These are phyloP conservation scores for Calonectria hongkongensis DNA, from an alignment of 2,329 filamentous ascomycete species.

Conservation along the genomic window DNA sequence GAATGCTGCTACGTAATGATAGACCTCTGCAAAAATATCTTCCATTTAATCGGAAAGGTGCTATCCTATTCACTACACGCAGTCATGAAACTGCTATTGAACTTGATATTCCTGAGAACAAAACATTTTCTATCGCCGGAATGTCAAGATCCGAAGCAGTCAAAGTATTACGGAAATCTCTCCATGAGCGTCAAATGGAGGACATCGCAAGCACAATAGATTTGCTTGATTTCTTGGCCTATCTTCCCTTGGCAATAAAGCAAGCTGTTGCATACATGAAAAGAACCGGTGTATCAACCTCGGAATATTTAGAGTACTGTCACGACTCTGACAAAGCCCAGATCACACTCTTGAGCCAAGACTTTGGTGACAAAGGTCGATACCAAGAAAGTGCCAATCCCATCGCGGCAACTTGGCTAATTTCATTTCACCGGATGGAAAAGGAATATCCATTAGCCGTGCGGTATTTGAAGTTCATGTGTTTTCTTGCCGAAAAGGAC, in stretches of 20 bases:
- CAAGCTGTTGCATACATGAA: slow-evolving; percentile 62
- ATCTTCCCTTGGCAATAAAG: slow-evolving; percentile 60
- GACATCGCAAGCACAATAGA: slow-evolving; percentile 42
- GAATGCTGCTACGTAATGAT: slow-evolving; percentile 53
- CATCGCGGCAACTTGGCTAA: slow-evolving; percentile 58
- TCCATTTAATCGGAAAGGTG: slow-evolving; percentile 47
- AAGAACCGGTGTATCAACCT: slow-evolving; percentile 47
- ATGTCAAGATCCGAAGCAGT: slow-evolving; percentile 50
- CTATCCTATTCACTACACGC: slow-evolving; percentile 50
- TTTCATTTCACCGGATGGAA: slow-evolving; percentile 58
- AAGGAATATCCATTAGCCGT: slow-evolving; percentile 51
- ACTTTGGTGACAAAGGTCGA: slow-evolving; percentile 56
- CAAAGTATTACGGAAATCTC: slow-evolving; percentile 46
- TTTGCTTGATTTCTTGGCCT: slow-evolving; percentile 56
- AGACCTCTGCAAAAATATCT: slow-evolving; percentile 53
- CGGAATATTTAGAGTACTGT: slow-evolving; percentile 53
- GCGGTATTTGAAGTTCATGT: slow-evolving; percentile 56
- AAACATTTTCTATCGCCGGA: slow-evolving; percentile 43
- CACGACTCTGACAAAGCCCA: slow-evolving; percentile 45
- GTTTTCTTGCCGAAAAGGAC: slow-evolving; percentile 55
- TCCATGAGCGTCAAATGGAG: slow-evolving; percentile 45
- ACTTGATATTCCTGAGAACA: slow-evolving; percentile 35
- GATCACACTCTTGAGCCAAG: slow-evolving; percentile 53
- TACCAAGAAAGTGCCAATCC: slow-evolving; percentile 54
- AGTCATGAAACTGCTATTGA: slow-evolving; percentile 33